These are phyloP conservation scores for Circinella umbellata DNA, from an alignment of 371 early-diverging fungal species.

Conservation along the genomic window DNA sequence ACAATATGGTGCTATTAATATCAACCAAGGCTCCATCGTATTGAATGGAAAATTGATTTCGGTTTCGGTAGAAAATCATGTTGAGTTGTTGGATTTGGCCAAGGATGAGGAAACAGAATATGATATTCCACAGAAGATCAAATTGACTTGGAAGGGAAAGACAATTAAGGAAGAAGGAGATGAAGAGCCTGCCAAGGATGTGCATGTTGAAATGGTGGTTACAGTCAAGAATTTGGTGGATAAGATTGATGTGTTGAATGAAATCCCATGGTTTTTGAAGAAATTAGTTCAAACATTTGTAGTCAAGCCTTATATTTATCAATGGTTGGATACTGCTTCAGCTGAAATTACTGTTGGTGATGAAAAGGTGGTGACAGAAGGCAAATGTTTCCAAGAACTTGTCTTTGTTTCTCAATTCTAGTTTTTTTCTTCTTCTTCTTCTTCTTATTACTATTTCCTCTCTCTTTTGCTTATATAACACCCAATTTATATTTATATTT, in stretches of 20 bases:
- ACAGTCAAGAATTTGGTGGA: conserved; percentile 65
- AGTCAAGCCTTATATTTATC: conserved; percentile 92
- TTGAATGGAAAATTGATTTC: conserved; percentile 69
- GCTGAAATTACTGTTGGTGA: conserved; percentile 72
- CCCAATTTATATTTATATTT: too few relatives aligned
- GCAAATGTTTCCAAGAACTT: conserved; percentile 73
- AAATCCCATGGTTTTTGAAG: conserved; percentile 88
- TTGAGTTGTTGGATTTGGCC: conserved; percentile 52
- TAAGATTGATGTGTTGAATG: conserved; percentile 86
- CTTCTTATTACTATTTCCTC: background rate
- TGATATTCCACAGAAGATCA: conserved; percentile 73
- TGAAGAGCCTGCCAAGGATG: conserved; percentile 58
- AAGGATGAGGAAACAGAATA: conserved; percentile 81
- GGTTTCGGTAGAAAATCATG: conserved; percentile 76
- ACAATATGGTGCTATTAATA: conserved; percentile 70
- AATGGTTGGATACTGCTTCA: conserved; percentile 77
- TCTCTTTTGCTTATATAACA: background rate
- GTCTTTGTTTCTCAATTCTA: conserved; percentile 61
- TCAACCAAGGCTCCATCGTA: conserved; percentile 80
- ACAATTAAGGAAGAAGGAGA: conserved; percentile 59
- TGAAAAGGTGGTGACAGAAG: conserved; percentile 59
- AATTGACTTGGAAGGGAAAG: conserved; percentile 77
- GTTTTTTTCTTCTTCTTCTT: background rate
- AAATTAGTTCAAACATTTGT: conserved; percentile 91
- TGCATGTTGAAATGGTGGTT: conserved; percentile 66